Evolutionary conservation across 495 filamentous ascomycete species (phyloP).

Genomic region (Penicillium malachiteum): DNA sequence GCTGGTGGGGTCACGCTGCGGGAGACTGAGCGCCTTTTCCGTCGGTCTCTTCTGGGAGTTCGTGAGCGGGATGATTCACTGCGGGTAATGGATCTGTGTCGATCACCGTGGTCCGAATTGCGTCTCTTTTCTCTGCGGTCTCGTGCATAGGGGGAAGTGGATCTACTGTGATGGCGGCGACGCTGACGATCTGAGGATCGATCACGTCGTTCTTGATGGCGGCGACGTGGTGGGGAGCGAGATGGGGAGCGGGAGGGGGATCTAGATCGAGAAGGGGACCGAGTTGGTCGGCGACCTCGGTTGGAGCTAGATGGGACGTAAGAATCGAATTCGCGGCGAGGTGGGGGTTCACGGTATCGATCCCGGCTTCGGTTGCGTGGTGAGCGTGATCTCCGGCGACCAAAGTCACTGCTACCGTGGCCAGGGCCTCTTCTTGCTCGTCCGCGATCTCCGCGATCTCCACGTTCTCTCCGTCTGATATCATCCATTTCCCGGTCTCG

Average conservation of each 20-base stretch:
- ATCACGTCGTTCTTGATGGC: not conserved
- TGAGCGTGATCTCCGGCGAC: conserved; percentile 59
- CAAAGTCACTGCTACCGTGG: conserved; percentile 18
- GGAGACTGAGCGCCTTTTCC: conserved; percentile 41
- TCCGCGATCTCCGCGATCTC: conserved; percentile 64
- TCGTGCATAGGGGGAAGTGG: conserved; percentile 39
- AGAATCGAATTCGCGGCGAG: conserved; percentile 54
- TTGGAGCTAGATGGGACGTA: conserved; percentile 52
- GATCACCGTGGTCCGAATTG: conserved; percentile 50
- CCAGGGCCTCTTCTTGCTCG: conserved; percentile 58
- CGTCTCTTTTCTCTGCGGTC: conserved; percentile 37
- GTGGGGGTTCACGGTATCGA: conserved; percentile 51
- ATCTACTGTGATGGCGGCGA: conserved; percentile 34
- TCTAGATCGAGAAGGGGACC: conserved; percentile 34
- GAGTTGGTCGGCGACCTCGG: conserved; percentile 36
- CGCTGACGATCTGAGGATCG: conserved; percentile 28
- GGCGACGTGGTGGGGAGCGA: conserved; percentile 23
- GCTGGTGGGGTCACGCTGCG: conserved; percentile 44
- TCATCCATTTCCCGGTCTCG: conserved; percentile 62
- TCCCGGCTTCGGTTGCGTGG: conserved; percentile 54
- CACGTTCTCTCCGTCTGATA: conserved; percentile 70
- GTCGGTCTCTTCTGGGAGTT: conserved; percentile 56
- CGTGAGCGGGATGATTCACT: conserved; percentile 61
- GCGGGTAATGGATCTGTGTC: conserved; percentile 49
- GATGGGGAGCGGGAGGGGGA: conserved; percentile 43